Evolutionary conservation across 495 filamentous ascomycete species (phyloP), one percentile per base, ranked within the genome.

Genomic region (Pyrenula massariospora): DNA sequence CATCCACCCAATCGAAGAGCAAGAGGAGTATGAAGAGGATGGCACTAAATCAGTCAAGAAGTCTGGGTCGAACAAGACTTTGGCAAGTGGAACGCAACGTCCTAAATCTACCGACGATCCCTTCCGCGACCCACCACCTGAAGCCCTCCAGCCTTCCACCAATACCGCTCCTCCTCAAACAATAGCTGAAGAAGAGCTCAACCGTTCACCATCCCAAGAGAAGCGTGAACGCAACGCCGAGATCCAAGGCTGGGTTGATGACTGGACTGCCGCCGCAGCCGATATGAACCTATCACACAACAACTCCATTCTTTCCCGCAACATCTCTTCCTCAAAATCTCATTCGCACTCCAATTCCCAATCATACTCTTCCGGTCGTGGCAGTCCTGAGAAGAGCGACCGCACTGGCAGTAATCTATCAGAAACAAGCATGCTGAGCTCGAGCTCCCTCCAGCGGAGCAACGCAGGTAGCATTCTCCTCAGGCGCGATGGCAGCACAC

Each of bases 1-100:
- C 47, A 85, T 85, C 20, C 80, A 84, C 58, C 77, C 81, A 2
- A 88, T 89, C 64, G 75, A 83, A n/a, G 85, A 89, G 67, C 74
- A 72, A 3, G 90, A 95, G 48, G 82, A 80, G 25, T 65, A 75
- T 10, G 66, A 65, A 22, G 75, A 75, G 31, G 69, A 66, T 22
- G 3, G 56, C 56, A 42, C 31, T 42, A 42, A 42, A 42, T 55
- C 65, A 57, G 55, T 62, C 54, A 54, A 67, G 62, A 58, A 63
- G 50, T 24, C 60, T 58, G 1, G 60, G 5, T 52, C 50, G 8
- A 10, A 8, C 19, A 52, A 52, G 50, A 10, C n/a, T 19, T 10
- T 21, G 8, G 42, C 11, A 48, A 19, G 42, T 19, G 50, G 25
- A n/a, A 23, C 55, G 48, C 11, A 53, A 12, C 11, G 66, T 47